phyloP scores from a whole-genome alignment of 257 asterid species.

The Marsdenia floribunda region DNA sequence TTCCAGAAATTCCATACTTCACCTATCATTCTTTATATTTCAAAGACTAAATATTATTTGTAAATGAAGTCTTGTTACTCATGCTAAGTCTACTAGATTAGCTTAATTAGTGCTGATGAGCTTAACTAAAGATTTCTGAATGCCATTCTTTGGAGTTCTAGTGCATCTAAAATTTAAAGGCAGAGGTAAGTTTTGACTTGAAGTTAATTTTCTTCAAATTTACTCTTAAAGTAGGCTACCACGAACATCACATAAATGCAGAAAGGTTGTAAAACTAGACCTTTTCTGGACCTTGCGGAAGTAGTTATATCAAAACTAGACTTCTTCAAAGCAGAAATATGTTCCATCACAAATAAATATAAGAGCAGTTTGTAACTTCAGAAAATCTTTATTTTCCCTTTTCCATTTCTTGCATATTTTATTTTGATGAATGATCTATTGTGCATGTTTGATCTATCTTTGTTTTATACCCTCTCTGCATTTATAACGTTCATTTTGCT shows the following conservation, averaged over 20 bases:
- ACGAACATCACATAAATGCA: no score
- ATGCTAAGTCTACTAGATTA: background rate
- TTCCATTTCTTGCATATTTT: constrained; percentile 6
- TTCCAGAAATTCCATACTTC: no score
- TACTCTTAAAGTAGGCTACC: background rate
- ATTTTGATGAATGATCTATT: background rate
- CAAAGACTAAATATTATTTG: background rate
- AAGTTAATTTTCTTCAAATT: background rate
- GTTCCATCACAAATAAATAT: no score
- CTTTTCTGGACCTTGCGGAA: no score
- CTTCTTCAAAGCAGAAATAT: background rate
- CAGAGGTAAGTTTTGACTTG: background rate
- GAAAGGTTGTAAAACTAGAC: no score
- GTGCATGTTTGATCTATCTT: constrained; percentile 5
- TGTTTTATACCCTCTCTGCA: background rate
- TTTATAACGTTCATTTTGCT: background rate
- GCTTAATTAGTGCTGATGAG: background rate
- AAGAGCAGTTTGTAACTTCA: background rate
- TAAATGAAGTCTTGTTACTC: background rate
- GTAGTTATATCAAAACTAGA: no score
- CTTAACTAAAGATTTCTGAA: background rate
- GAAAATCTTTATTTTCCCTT: constrained; percentile 1
- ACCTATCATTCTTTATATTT: no score
- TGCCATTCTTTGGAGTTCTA: constrained; percentile 1
- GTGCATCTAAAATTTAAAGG: background rate